These are phyloP conservation scores for Phytophthora rubi DNA, from an alignment of 352 stramenopile genomes.

Conservation along the genomic window DNA sequence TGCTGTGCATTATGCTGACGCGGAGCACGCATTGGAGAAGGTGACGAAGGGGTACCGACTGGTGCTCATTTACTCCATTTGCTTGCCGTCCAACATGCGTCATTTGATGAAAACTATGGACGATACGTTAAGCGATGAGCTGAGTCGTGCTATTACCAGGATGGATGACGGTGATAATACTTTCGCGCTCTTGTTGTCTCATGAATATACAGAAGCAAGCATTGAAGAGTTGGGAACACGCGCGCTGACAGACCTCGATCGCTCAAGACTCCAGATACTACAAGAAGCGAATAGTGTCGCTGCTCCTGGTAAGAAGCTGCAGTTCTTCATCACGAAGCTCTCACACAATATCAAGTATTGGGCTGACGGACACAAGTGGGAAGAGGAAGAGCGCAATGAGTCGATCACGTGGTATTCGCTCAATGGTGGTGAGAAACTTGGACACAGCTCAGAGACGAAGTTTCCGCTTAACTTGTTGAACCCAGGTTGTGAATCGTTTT, in stretches of 20 bases:
- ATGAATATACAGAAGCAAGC: not conserved
- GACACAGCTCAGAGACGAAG: not conserved
- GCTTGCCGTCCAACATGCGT: conserved; percentile 2
- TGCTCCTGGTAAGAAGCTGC: not conserved
- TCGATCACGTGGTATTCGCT: not conserved
- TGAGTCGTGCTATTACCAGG: not conserved
- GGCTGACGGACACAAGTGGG: not conserved
- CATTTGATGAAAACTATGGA: not conserved
- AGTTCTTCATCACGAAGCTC: not conserved
- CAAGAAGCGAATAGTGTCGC: not conserved
- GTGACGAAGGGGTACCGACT: conserved; percentile 29
- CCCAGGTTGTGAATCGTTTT: not conserved
- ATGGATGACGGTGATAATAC: not conserved
- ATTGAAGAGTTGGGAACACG: not conserved
- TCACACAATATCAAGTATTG: too few relatives aligned
- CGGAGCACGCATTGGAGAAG: conserved; percentile 30
- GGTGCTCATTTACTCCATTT: conserved; percentile 36
- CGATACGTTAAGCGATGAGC: not conserved
- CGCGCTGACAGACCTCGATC: not conserved
- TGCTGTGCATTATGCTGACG: conserved; percentile 34
- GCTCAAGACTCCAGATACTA: not conserved
- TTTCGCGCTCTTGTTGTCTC: too few relatives aligned
- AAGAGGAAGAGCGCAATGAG: not conserved
- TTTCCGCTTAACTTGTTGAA: not conserved
- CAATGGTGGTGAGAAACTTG: not conserved